phyloP scores from a whole-genome alignment of 2,329 filamentous ascomycete genomes.

The Trichoderma atroviride region DNA sequence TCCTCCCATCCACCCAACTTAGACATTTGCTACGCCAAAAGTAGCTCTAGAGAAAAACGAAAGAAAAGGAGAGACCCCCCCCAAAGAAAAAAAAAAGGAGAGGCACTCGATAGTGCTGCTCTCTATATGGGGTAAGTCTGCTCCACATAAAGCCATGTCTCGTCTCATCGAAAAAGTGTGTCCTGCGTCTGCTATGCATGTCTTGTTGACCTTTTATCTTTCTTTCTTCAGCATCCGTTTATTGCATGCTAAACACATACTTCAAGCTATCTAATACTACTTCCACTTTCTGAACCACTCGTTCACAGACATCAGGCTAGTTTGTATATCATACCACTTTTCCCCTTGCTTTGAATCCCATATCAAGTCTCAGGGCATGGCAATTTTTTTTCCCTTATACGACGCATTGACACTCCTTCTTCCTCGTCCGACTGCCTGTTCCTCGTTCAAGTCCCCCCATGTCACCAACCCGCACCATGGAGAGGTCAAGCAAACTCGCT shows the following conservation, averaged over 20 bases:
- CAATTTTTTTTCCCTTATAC: background rate
- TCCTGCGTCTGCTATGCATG: constrained; percentile 11
- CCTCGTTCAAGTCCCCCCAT: background rate
- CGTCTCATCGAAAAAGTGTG: constrained; percentile 7
- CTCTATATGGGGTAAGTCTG: background rate
- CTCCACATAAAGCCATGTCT: background rate
- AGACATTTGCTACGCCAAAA: constrained; percentile 25
- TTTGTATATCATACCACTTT: constrained; percentile 18
- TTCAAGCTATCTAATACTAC: background rate
- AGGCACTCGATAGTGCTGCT: background rate
- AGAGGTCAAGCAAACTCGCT: constrained; percentile 42
- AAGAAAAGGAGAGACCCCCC: background rate
- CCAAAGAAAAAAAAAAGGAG: background rate
- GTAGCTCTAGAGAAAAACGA: background rate
- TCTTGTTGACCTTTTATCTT: background rate
- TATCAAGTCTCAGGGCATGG: background rate
- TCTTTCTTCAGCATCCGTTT: background rate
- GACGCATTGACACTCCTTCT: background rate
- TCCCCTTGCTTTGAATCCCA: background rate
- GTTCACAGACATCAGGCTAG: background rate
- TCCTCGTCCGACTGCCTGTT: background rate
- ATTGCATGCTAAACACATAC: no score
- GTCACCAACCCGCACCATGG: constrained; percentile 37
- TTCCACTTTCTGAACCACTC: background rate
- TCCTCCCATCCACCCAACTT: background rate